Conservation (phyloP, 2,329 filamentous ascomycete genomes). For the Keithomyces neogunnii region DNA sequence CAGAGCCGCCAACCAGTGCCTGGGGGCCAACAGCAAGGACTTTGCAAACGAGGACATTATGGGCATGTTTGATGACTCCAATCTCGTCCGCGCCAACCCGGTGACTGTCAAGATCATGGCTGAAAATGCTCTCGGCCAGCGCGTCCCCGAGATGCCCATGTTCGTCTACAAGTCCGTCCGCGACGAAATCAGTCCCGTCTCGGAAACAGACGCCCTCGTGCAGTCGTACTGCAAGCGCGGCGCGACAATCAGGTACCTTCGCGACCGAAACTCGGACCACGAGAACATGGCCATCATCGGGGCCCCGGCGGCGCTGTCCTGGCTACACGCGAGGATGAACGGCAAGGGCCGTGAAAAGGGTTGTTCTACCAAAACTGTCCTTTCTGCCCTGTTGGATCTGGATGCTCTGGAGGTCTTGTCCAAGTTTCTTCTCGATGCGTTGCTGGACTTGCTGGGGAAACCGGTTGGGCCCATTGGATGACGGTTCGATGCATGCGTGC, state of each 20-base stretch:
- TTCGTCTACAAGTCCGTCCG: slow-evolving; percentile 1
- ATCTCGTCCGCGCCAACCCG: background rate
- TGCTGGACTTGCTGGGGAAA: background rate
- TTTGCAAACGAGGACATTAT: slow-evolving; percentile 28
- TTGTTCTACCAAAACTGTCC: background rate
- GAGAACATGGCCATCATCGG: background rate
- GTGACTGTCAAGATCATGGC: background rate
- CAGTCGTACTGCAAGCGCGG: background rate
- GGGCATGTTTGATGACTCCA: slow-evolving; percentile 28
- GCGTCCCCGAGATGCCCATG: background rate
- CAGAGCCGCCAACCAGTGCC: slow-evolving; percentile 17
- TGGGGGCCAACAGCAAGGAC: slow-evolving; percentile 13
- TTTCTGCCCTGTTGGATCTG: background rate
- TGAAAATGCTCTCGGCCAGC: background rate
- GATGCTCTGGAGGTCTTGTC: background rate
- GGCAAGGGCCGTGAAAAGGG: background rate
- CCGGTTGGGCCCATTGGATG: background rate
- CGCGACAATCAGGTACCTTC: background rate
- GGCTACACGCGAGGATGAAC: background rate
- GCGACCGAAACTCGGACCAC: background rate
- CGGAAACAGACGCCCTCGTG: background rate
- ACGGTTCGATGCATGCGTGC: background rate
- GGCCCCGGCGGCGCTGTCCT: background rate
- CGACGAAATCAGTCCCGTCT: slow-evolving; percentile 2
- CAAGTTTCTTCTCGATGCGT: background rate